Evolutionary conservation across 2,329 filamentous ascomycete genomes (phyloP), one percentile per base, ranked within the genome.

Genomic region (Colletotrichum eremochloae): DNA sequence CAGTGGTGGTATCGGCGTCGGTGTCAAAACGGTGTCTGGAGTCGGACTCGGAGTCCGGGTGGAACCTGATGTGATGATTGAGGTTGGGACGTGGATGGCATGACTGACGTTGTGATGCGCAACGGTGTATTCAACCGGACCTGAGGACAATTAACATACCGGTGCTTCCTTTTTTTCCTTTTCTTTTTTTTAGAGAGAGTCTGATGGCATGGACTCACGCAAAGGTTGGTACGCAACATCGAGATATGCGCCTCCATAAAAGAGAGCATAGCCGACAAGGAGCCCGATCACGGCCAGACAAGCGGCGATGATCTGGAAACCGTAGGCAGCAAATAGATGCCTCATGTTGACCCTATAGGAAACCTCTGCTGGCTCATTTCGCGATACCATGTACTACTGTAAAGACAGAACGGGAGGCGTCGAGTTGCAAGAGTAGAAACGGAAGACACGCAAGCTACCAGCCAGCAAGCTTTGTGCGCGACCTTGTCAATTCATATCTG

Each of bases 261-360:
- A 50, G n/a, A 50, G n/a, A 14, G 24, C n/a, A 14, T 29, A 50
- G 6, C 48, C n/a, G 8, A 50, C 9, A 12, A 50, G 48, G 12
- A 50, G 48, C 48, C 48, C 48, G 46, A 50, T 50, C 46, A 50
- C 20, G n/a, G 46, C 11, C n/a, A 50, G n/a, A 50, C 46, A 50
- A 50, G 12, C 46, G 5, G n/a, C 46, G 20, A 50, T 24, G 7
- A 50, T 24, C 46, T 50, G 46, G 5, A 50, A n/a, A 29, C 46
- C 8, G 24, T 24, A n/a, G 46, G n/a, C n/a, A n/a, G n/a, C 9
- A 24, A 24, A 24, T 8, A 24, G 4, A 24, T 11, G 46, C n/a
- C n/a, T 50, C 46, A 50, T 50, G n/a, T n/a, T 29, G 46, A n/a
- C 12, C n/a, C 20, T n/a, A 24, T 9, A 24, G 24, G 9, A n/a